Conservation (phyloP, 1,284 basidiomycete genomes). For the Marasmius fiardii region DNA sequence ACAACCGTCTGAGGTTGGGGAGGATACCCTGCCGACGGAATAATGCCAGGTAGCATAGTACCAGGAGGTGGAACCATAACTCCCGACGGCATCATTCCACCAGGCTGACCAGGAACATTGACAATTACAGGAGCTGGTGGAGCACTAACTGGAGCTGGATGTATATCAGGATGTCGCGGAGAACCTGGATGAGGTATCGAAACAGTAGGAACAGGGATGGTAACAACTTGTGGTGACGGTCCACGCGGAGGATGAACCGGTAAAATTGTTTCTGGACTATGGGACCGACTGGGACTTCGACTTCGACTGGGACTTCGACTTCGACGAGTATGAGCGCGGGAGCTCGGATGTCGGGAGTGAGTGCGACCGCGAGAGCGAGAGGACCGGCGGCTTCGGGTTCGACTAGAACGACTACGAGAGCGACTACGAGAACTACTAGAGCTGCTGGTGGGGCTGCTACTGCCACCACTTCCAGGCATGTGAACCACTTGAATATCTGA, state of each 20-base stretch:
- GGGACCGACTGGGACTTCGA: not conserved
- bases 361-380: not conserved
- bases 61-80: slow-evolving; percentile 4
- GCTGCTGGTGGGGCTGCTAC: slow-evolving; percentile 17
- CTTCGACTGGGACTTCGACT: slow-evolving; percentile 2
- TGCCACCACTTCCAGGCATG: slow-evolving; percentile 12
- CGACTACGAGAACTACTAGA: not conserved
- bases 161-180: slow-evolving; percentile 7
- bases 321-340: slow-evolving; percentile 8
- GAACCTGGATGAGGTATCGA: slow-evolving; percentile 2
- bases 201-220: slow-evolving; percentile 2
- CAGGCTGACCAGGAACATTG: slow-evolving; percentile 9
- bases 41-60: not conserved
- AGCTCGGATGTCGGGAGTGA: not conserved
- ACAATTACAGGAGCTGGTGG: slow-evolving; percentile 15
- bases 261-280: not conserved
- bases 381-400: not conserved
- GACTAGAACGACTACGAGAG: not conserved
- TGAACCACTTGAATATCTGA: slow-evolving; percentile 1
- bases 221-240: not conserved
- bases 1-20: not conserved
- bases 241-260: not conserved
- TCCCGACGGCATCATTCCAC: slow-evolving; percentile 6
- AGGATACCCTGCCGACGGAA: not conserved
- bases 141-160: not conserved